These are phyloP conservation scores for Solanum arcanum DNA, from an alignment of 257 asterid genomes.

Conservation along the genomic window DNA sequence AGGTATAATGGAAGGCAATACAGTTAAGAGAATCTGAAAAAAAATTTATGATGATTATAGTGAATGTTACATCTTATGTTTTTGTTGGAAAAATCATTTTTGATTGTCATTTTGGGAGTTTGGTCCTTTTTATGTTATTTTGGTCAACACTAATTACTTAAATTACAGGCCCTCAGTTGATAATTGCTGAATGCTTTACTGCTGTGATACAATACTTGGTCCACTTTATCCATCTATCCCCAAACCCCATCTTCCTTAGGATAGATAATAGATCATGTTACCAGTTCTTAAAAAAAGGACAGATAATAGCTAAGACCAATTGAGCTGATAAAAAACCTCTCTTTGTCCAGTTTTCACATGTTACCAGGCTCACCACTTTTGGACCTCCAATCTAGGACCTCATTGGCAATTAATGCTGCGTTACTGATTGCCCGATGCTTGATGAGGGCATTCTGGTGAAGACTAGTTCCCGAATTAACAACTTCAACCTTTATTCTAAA, in stretches of 20 bases:
- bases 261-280: background rate
- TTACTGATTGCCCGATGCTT: background rate
- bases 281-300: background rate
- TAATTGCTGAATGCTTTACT: background rate
- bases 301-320: background rate
- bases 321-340: background rate
- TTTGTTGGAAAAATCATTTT: background rate
- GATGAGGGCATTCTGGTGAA: background rate
- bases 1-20: constrained; percentile 36
- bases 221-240: background rate
- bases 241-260: background rate
- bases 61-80: background rate
- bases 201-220: background rate
- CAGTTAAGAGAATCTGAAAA: background rate
- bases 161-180: background rate
- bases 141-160: background rate
- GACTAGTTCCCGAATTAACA: background rate
- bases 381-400: background rate
- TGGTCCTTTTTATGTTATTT: background rate
- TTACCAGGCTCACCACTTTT: background rate
- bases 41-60: background rate
- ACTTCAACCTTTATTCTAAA: background rate
- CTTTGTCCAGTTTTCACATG: background rate
- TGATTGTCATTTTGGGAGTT: background rate
- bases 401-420: background rate